phyloP scores from a whole-genome alignment of 768 basidiomycete genomes.

The Astraeus odoratus region DNA sequence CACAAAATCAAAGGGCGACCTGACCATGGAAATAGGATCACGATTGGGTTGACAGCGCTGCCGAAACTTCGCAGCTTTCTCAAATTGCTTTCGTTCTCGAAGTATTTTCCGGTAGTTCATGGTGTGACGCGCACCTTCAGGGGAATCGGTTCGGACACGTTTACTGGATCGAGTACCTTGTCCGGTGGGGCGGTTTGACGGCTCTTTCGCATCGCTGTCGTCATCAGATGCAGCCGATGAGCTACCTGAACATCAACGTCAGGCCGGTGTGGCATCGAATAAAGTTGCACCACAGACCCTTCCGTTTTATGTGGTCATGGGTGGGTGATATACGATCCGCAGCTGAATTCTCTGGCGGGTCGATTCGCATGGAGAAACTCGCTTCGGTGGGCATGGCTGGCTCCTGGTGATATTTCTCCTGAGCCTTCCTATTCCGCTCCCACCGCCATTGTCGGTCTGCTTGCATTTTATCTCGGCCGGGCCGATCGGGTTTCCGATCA shows the following conservation, averaged over 20 bases:
- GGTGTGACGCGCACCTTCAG: slow-evolving; percentile 32
- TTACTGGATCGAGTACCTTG: slow-evolving; percentile 35
- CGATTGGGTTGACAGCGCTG: slow-evolving; percentile 32
- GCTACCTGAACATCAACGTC: slow-evolving; percentile 7
- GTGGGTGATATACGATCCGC: slow-evolving; percentile 15
- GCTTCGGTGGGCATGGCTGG: slow-evolving; percentile 21
- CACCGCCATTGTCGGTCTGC: slow-evolving; percentile 23
- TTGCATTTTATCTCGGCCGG: slow-evolving; percentile 26
- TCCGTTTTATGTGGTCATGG: slow-evolving; percentile 36
- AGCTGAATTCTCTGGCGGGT: slow-evolving; percentile 11
- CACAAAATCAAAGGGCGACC: slow-evolving; percentile 19
- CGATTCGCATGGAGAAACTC: slow-evolving; percentile 29
- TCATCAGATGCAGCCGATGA: slow-evolving; percentile 24
- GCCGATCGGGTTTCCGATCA: slow-evolving; percentile 16
- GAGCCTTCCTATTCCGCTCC: slow-evolving; percentile 15
- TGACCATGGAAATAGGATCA: slow-evolving; percentile 35
- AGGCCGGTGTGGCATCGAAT: not conserved
- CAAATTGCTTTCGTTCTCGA: slow-evolving; percentile 36
- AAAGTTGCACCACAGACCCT: slow-evolving; percentile 31
- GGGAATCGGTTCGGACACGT: slow-evolving; percentile 46
- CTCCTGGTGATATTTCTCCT: slow-evolving; percentile 27
- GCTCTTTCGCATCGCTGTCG: slow-evolving; percentile 18
- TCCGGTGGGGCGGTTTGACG: slow-evolving; percentile 1
- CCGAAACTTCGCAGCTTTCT: slow-evolving; percentile 33
- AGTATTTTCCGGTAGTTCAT: slow-evolving; percentile 31